These are phyloP conservation scores for Glycine soja DNA, from an alignment of 306 rosid species.

Conservation along the genomic window DNA sequence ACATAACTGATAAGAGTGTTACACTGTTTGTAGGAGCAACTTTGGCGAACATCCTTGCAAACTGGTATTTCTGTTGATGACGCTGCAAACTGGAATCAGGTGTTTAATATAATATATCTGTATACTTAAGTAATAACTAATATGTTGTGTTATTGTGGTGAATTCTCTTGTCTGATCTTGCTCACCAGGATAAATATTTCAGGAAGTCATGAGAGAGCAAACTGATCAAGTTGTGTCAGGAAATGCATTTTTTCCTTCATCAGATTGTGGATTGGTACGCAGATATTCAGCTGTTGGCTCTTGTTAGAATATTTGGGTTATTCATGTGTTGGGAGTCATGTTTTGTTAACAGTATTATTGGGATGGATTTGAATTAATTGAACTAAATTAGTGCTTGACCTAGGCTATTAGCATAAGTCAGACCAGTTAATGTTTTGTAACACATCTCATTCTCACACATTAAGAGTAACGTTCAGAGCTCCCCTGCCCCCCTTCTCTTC, in stretches of 20 bases:
- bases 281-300: conserved; percentile 37
- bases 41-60: conserved; percentile 46
- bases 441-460: neutral
- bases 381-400: conserved; percentile 14
- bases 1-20: conserved; percentile 34
- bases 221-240: conserved; percentile 48
- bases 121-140: conserved; percentile 2
- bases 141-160: conserved; percentile 25
- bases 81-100: conserved; percentile 54
- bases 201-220: conserved; percentile 51
- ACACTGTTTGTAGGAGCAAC: conserved; percentile 54
- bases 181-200: conserved; percentile 40
- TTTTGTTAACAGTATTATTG: conserved; percentile 9
- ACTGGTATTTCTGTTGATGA: conserved; percentile 39
- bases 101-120: conserved; percentile 30
- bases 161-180: conserved; percentile 42
- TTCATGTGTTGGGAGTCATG: neutral
- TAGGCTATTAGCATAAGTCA: conserved; percentile 13
- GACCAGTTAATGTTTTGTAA: conserved; percentile 12
- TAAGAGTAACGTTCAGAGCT: neutral
- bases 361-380: neutral
- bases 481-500: neutral
- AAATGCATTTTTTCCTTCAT: conserved; percentile 42
- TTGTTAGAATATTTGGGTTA: conserved; percentile 26
- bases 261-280: conserved; percentile 55